Evolutionary conservation across 768 basidiomycete species (phyloP), one percentile per base, ranked within the genome.

Genomic region (Amanita phalloides): DNA sequence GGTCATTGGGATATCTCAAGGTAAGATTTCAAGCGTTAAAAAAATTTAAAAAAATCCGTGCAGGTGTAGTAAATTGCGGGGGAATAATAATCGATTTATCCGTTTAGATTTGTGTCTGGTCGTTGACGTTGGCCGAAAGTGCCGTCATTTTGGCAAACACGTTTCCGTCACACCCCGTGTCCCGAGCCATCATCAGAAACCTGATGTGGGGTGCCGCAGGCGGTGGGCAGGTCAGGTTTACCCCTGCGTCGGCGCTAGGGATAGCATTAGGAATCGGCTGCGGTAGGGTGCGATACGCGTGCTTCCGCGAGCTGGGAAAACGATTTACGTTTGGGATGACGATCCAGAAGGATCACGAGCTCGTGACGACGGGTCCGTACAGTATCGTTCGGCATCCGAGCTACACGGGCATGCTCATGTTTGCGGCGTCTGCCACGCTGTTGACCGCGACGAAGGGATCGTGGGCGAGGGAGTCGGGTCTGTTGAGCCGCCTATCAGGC

Each of bases 281-380:
- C 23, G 21, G 21, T 6, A 1, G 6, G 11, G 13, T 44, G 21
- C 43, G 43, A 25, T 10, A 9, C 4, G 25, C 21, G 43, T 44
- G 43, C 7, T 44, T 25, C 25, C 43, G 25, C 43, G 43, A 44
- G 23, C 23, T 44, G 4, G 43, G 43, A 13, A 44, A 44, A 14
- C 7, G 28, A 1, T 44, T 44, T 6, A 44, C 43, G 6, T 44
- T 25, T 3, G 10, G 23, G 21, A 11, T 32, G 9, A 32, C 32
- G 2, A 32, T 32, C 32, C 32, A 32, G 32, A 32, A 32, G 32
- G 32, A 44, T n/a, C 42, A 26, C 6, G n/a, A 7, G 25, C 42
- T 21, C 6, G 42, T 53, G 61, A 53, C 37, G 37, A 38, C 37
- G 6, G 17, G 37, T 17, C 37, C 37, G 14, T 38, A 38, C 37